These are phyloP conservation scores for Verbena officinalis DNA, from an alignment of 257 asterid species.

Conservation along the genomic window DNA sequence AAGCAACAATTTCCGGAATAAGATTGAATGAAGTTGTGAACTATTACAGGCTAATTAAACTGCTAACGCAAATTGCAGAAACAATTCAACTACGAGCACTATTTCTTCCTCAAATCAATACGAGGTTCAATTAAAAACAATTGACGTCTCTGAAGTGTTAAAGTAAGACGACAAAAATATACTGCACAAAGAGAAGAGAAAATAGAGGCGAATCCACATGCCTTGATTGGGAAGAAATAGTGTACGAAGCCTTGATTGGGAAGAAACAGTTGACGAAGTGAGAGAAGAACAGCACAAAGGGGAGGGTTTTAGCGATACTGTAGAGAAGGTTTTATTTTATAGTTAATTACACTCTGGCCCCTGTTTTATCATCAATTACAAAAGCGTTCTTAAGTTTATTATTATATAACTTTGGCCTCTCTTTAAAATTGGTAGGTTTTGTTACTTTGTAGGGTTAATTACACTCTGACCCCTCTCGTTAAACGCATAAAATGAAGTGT, in stretches of 20 bases:
- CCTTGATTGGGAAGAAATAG: neutral
- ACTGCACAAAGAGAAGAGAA: neutral
- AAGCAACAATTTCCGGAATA: neutral
- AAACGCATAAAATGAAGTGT: too few species aligned
- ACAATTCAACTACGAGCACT: neutral
- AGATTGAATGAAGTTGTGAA: neutral
- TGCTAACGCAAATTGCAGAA: neutral
- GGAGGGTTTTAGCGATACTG: constrained; percentile 24
- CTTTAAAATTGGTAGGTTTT: neutral
- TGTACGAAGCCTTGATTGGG: too few species aligned
- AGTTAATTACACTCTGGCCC: neutral
- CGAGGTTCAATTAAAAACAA: neutral
- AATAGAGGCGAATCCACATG: neutral
- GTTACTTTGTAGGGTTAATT: too few species aligned
- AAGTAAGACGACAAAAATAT: neutral
- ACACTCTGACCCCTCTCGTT: too few species aligned
- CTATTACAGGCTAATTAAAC: neutral
- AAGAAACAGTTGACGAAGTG: too few species aligned
- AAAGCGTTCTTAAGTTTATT: neutral
- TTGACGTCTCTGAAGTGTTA: neutral
- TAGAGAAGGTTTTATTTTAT: neutral
- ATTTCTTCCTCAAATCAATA: neutral
- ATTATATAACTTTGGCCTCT: neutral
- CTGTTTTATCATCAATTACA: neutral
- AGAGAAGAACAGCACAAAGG: constrained; percentile 5